These are phyloP conservation scores for Leccinum incarnatum DNA, from an alignment of 768 basidiomycete species.

Conservation along the genomic window DNA sequence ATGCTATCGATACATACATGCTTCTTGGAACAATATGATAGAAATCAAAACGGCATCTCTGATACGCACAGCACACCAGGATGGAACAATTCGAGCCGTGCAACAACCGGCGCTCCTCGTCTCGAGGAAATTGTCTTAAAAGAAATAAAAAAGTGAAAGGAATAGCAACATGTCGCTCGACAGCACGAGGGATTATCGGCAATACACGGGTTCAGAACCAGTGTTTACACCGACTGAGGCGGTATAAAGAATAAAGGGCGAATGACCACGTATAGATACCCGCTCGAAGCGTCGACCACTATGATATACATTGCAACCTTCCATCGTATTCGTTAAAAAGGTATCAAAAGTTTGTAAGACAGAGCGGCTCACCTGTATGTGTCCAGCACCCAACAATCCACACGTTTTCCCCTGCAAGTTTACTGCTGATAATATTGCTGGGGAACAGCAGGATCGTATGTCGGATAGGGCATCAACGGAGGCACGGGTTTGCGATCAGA, in stretches of 20 bases:
- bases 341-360: neutral
- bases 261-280: slow-evolving; percentile 1
- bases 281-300: neutral
- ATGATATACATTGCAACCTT: neutral
- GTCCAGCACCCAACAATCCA: slow-evolving; percentile 3
- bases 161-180: slow-evolving; percentile 15
- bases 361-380: neutral
- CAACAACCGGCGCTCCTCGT: neutral
- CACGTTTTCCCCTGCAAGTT: neutral
- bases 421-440: slow-evolving; percentile 16
- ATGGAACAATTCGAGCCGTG: neutral
- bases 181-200: slow-evolving; percentile 12
- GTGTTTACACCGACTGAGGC: slow-evolving; percentile 3
- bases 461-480: slow-evolving; percentile 21
- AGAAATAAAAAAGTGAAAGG: neutral
- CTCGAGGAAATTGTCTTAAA: neutral
- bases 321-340: neutral
- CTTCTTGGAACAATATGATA: neutral
- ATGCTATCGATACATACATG: slow-evolving; percentile 15
- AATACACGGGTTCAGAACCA: slow-evolving; percentile 7
- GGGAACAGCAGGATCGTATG: slow-evolving; percentile 27
- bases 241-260: slow-evolving; percentile 2
- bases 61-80: slow-evolving; percentile 20
- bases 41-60: slow-evolving; percentile 5
- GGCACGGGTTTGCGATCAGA: slow-evolving; percentile 35